Evolutionary conservation across 108 stramenopile species (phyloP).

Genomic region (Thalassiosira profunda): DNA sequence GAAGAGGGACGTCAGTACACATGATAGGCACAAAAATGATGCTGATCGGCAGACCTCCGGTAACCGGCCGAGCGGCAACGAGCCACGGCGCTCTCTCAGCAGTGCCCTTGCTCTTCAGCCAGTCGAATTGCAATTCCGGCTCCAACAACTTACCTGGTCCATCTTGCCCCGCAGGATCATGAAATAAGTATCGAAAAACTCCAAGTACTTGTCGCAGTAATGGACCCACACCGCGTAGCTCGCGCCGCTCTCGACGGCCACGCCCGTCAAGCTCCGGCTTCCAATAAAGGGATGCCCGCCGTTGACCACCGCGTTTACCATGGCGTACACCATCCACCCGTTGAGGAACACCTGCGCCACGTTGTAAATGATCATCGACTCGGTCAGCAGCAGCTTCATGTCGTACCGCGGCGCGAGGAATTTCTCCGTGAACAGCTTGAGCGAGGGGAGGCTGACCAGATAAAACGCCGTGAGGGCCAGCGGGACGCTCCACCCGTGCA

Average conservation of each 20-base stretch:
- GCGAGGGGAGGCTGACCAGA: conserved; percentile 69
- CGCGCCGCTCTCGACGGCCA: conserved; percentile 64
- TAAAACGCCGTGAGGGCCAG: conserved; percentile 67
- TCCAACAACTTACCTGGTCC: conserved; percentile 83
- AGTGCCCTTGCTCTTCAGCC: no score
- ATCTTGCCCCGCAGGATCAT: conserved; percentile 94
- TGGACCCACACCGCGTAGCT: conserved; percentile 96
- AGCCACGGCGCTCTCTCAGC: no score
- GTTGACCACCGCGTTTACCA: conserved; percentile 73
- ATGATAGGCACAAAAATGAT: neutral
- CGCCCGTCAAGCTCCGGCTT: conserved; percentile 39
- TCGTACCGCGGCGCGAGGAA: conserved; percentile 60
- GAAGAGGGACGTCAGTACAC: neutral
- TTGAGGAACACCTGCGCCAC: conserved; percentile 94
- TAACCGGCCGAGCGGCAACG: no score
- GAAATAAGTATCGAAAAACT: conserved; percentile 98
- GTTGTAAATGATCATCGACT: conserved; percentile 97
- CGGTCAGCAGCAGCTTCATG: conserved; percentile 78
- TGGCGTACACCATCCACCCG: conserved; percentile 93
- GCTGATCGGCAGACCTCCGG: neutral
- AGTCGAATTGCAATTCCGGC: neutral
- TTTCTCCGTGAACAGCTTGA: conserved; percentile 60
- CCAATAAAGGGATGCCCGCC: conserved; percentile 87
- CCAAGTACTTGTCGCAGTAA: conserved; percentile 97
- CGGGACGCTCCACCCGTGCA: conserved; percentile 71